Evolutionary conservation across 1,284 basidiomycete species (phyloP).

Genomic region (Lentinula novae-zelandiae): DNA sequence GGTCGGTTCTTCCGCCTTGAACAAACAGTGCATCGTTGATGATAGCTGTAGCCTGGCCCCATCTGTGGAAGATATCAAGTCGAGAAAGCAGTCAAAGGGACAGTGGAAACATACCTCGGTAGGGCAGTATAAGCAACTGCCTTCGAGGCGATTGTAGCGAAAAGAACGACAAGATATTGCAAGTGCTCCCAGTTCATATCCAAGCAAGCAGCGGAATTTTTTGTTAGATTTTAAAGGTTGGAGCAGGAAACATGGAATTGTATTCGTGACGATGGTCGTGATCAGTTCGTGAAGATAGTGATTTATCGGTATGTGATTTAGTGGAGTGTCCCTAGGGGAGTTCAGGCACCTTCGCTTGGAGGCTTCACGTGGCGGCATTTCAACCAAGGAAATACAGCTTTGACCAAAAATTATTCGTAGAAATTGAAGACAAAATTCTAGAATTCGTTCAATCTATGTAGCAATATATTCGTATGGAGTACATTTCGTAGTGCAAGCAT

Average conservation of each 20-base stretch:
- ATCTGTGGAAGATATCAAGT: constrained; percentile 42
- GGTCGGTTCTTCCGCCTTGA: constrained; percentile 78
- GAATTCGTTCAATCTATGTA: no score
- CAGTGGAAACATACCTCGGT: constrained; percentile 19
- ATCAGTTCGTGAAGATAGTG: constrained; percentile 7
- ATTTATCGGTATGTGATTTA: neutral
- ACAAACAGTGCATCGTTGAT: constrained; percentile 64
- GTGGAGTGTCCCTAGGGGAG: neutral
- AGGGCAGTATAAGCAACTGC: constrained; percentile 19
- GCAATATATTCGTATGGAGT: neutral
- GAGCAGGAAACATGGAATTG: neutral
- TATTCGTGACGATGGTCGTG: constrained; percentile 11
- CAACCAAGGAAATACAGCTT: no score
- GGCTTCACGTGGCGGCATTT: neutral
- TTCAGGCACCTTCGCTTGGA: no score
- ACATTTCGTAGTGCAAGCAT: neutral
- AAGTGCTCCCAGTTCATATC: constrained; percentile 1
- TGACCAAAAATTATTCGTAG: no score
- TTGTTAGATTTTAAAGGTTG: neutral
- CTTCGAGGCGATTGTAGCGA: neutral
- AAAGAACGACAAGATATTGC: neutral
- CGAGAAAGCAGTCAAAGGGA: neutral
- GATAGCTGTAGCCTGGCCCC: constrained; percentile 72
- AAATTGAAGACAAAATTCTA: no score
- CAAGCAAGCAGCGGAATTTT: neutral